Evolutionary conservation across 495 filamentous ascomycete species (phyloP), one percentile per base, ranked within the genome.

Genomic region (Annulohypoxylon stygium): DNA sequence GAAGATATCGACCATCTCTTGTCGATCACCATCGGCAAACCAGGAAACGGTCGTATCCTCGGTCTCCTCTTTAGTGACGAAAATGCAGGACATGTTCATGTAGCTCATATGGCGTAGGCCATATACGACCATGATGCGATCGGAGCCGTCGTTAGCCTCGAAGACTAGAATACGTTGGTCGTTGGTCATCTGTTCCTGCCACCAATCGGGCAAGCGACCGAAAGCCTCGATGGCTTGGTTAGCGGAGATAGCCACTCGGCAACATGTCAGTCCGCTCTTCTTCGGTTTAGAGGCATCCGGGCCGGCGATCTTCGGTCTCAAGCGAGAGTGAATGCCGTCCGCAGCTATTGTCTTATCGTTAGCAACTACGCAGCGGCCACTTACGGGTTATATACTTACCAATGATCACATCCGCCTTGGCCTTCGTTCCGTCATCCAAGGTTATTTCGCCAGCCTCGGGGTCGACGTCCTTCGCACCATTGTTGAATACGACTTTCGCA

Each of bases 221-320:
- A 76, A 70, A 2, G 73, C 69, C 41, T 86, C 78, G n/a, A 77
- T 81, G 45, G 80, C 74, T 47, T 85, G 72, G 33, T 81, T 75
- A 1, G 80, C 78, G 12, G 81, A 81, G 16, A 89, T 79, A 10
- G 86, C 72, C 54, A 86, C 82, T 14, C 87, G 85, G 70, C 86
- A 88, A 5, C 85, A 86, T 18, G 84, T 78, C 53, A 89, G 80
- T 0, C 87, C 87, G 4, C 84, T 87, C 59, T 82, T 77, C n/a
- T 73, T 74, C 2, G 83, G 82, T 0, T 75, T 78, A 54, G 80
- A 76, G 20, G 75, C 68, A 8, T 79, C 69, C 0, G 79, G 78
- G 43, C 81, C 70, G 36, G 85, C 65, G 8, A 82, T 69, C 25
- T 48, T 69, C n/a, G 81, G 79, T 23, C 85, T 76, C 61, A 81